Percentiles rank a stretch among this genome's conserved stretches.
Evolutionary conservation across 768 basidiomycete species (phyloP).

Genomic region (Suillus discolor): DNA sequence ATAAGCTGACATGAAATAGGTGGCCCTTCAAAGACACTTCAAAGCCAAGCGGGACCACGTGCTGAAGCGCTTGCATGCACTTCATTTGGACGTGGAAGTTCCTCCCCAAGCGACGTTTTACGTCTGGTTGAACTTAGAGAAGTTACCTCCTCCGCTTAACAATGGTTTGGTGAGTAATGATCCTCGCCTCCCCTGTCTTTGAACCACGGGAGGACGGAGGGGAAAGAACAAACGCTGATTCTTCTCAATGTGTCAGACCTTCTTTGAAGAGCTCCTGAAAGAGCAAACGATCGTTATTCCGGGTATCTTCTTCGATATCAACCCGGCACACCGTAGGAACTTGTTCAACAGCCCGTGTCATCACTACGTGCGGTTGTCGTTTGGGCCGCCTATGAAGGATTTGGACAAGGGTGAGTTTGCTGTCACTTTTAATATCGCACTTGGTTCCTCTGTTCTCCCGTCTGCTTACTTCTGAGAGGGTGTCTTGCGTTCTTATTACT

Average conservation of each 20-base stretch:
- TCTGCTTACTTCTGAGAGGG: not conserved
- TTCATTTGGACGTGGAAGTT: slow-evolving; percentile 76
- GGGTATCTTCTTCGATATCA: slow-evolving; percentile 86
- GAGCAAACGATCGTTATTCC: slow-evolving; percentile 90
- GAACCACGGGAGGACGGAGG: not conserved
- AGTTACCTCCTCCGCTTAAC: slow-evolving; percentile 79
- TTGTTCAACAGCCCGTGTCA: slow-evolving; percentile 90
- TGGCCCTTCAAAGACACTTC: slow-evolving; percentile 89
- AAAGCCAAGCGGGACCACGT: slow-evolving; percentile 91
- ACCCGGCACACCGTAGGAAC: slow-evolving; percentile 81
- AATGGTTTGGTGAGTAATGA: slow-evolving; percentile 69
- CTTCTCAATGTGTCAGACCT: slow-evolving; percentile 50
- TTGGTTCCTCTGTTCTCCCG: not conserved
- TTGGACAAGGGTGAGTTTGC: slow-evolving; percentile 66
- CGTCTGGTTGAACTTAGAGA: slow-evolving; percentile 88
- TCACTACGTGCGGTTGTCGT: slow-evolving; percentile 85
- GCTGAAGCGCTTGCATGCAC: slow-evolving; percentile 72
- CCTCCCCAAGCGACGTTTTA: slow-evolving; percentile 89
- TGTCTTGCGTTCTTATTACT: not conserved
- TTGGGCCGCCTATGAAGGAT: slow-evolving; percentile 79
- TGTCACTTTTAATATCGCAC: not conserved
- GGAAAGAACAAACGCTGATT: not conserved
- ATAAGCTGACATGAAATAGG: slow-evolving; percentile 31
- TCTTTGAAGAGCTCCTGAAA: slow-evolving; percentile 94
- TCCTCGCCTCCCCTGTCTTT: not conserved